phyloP scores from a whole-genome alignment of 2,329 filamentous ascomycete genomes.

The Aspergillus sp. region DNA sequence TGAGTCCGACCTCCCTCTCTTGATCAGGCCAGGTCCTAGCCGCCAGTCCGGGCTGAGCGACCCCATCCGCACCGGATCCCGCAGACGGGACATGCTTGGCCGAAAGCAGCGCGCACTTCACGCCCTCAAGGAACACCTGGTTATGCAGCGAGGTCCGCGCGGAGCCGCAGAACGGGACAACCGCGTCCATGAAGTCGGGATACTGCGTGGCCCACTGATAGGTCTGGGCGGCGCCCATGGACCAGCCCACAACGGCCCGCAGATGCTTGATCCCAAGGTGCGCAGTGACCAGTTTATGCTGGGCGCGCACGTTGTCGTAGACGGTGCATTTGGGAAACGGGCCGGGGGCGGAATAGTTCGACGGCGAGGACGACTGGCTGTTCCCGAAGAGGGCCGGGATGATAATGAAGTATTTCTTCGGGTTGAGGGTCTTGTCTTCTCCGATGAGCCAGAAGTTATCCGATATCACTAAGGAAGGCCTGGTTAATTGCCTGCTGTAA shows the following conservation, averaged over 20 bases:
- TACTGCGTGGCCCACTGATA: conserved; percentile 57
- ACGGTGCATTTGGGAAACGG: conserved; percentile 56
- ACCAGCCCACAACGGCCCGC: conserved; percentile 58
- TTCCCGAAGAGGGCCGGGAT: conserved; percentile 62
- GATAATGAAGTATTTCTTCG: conserved; percentile 58
- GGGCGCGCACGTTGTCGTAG: conserved; percentile 61
- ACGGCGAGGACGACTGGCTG: conserved; percentile 58
- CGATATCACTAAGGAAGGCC: conserved; percentile 42
- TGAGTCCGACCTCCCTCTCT: conserved; percentile 50
- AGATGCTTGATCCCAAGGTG: conserved; percentile 52
- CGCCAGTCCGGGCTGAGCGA: conserved; percentile 28
- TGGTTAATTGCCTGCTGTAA: conserved; percentile 5
- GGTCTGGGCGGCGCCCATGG: conserved; percentile 60
- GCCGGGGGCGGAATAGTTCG: conserved; percentile 45
- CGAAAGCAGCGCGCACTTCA: conserved; percentile 51
- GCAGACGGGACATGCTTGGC: conserved; percentile 47
- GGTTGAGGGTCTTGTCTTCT: conserved; percentile 54
- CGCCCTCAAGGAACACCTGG: conserved; percentile 57
- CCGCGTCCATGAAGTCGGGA: conserved; percentile 56
- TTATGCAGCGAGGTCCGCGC: conserved; percentile 59
- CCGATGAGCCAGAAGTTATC: conserved; percentile 71
- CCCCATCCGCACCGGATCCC: conserved; percentile 41
- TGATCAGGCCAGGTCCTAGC: conserved; percentile 44
- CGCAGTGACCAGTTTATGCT: conserved; percentile 56
- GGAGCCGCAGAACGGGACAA: conserved; percentile 57